Evolutionary conservation across 306 rosid species (phyloP).

Genomic region (Cicer pinnatifidum): DNA sequence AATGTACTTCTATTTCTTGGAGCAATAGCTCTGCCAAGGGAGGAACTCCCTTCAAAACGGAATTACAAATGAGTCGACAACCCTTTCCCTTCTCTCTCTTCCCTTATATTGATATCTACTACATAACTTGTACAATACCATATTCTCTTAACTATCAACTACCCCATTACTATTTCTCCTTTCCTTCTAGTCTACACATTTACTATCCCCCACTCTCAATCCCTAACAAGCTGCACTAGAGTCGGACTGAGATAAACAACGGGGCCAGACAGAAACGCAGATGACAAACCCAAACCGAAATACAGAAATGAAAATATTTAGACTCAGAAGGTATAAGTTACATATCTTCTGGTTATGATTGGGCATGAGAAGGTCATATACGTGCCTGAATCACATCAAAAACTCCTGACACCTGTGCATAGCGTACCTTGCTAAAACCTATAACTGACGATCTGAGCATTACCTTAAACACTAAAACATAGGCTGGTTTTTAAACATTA

Average conservation of each 20-base stretch:
- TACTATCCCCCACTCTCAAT: neutral
- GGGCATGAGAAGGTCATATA: neutral
- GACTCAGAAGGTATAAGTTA: neutral
- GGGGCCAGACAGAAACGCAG: neutral
- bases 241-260: neutral
- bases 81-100: neutral
- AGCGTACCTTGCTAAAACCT: neutral
- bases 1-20: neutral
- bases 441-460: neutral
- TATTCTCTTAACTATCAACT: neutral
- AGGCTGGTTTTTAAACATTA: neutral
- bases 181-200: neutral
- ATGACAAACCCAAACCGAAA: neutral
- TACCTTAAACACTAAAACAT: conserved; percentile 13
- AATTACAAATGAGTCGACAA: conserved; percentile 6
- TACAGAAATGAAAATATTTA: conserved; percentile 6
- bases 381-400: neutral
- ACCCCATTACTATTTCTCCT: neutral
- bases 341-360: neutral
- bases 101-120: neutral
- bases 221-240: neutral
- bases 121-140: neutral
- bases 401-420: neutral
- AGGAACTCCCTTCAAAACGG: neutral
- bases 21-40: neutral